Evolutionary conservation across 2,329 filamentous ascomycete species (phyloP).

Genomic region (Neofusicoccum ribis): DNA sequence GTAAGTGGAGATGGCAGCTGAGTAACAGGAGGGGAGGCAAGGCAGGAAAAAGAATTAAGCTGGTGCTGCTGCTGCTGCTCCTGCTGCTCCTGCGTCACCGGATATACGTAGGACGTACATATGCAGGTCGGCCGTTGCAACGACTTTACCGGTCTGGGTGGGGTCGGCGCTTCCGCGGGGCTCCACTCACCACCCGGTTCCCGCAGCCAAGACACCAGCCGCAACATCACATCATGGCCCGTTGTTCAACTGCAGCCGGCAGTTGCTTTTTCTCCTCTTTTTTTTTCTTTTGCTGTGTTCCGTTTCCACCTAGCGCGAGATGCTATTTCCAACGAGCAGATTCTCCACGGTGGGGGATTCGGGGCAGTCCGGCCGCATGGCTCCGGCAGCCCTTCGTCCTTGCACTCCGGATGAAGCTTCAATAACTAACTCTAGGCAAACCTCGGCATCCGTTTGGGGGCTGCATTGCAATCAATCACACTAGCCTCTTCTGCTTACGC

Average conservation of each 20-base stretch:
- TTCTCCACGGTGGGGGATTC: neutral
- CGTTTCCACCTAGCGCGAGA: neutral
- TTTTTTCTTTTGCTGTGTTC: neutral
- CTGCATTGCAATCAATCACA: too few relatives aligned
- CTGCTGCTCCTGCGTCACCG: neutral
- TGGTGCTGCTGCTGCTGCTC: neutral
- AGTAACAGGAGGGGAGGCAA: neutral
- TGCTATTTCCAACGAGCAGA: too few relatives aligned
- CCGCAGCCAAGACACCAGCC: neutral
- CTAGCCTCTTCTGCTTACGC: too few relatives aligned
- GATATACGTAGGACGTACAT: neutral
- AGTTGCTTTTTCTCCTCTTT: neutral
- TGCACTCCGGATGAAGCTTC: too few relatives aligned
- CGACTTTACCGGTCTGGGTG: neutral
- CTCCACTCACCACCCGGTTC: neutral
- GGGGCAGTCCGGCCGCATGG: neutral
- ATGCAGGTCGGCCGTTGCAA: slow-evolving; percentile 8
- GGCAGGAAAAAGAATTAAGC: neutral
- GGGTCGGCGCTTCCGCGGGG: neutral
- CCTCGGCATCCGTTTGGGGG: too few relatives aligned
- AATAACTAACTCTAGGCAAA: too few relatives aligned
- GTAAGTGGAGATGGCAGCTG: neutral
- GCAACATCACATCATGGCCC: neutral
- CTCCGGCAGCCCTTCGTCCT: neutral
- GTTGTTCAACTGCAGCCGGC: neutral